Evolutionary conservation across 495 filamentous ascomycete genomes (phyloP), one percentile per base, ranked within the genome.

Genomic region (Lasiosphaeriaceae sp.): DNA sequence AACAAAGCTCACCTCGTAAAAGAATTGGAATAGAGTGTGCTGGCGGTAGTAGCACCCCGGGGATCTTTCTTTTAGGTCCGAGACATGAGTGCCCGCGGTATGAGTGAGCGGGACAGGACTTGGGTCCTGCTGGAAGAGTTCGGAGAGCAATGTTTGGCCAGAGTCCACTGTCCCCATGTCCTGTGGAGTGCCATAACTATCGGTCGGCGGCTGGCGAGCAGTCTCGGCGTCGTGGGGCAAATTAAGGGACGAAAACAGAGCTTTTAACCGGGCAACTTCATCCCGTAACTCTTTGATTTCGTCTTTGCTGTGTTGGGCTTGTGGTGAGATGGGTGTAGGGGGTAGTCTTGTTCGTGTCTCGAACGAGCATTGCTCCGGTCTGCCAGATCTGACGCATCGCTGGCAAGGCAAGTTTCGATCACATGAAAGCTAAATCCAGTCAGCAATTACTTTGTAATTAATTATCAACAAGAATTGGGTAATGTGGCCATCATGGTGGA

Each of bases 381-480:
- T 52, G 23, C 63, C 63, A 6, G 60, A 51, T 52, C 58, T 63
- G 14, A 62, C 19, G 53, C 65, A 68, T 34, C 65, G 58, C 34
- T 57, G 60, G 23, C 65, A 68, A 7, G 65, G 65, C 21, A 57
- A 31, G 24, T 50, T 58, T 24, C 65, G 59, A 23, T 68, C 65
- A 34, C 65, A 68, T 20, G 60, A 65, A 16, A 68, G 21, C 65
- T 67, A 23, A 2, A 29, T 31, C n/a, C n/a, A 20, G 43, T 21
- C 6, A 3, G 21, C 21, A 49, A 14, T 21, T 51, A 22, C 50
- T 47, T 48, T n/a, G n/a, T n/a, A 47, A 52, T 26, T 11, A 14
- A n/a, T n/a, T n/a, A n/a, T n/a, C n/a, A n/a, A n/a, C n/a, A n/a
- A n/a, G n/a, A n/a, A n/a, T n/a, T n/a, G n/a, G n/a, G n/a, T n/a